Conservation (phyloP, 371 early-diverging fungal species). For the Syncephalastrum contaminatum region DNA sequence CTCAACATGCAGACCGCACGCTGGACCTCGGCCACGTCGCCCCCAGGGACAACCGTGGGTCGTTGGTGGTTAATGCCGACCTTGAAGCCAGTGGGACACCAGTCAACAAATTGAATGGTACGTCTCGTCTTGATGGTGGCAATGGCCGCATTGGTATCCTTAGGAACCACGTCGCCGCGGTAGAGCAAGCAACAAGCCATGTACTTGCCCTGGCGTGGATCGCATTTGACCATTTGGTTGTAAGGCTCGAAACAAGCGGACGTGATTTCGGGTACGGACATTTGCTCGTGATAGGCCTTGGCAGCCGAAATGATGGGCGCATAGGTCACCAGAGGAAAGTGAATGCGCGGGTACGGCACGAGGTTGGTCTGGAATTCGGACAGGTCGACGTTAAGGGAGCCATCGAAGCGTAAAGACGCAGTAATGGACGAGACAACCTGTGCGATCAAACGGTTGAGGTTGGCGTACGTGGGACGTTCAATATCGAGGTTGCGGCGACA, state of each 20-base stretch:
- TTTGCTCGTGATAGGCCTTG: constrained; percentile 89
- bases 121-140: constrained; percentile 86
- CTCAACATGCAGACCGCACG: constrained; percentile 92
- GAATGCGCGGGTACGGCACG: constrained; percentile 94
- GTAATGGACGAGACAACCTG: constrained; percentile 99
- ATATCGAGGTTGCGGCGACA: constrained; percentile 97
- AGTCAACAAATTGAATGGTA: constrained; percentile 93
- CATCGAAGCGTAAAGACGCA: constrained; percentile 98
- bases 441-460: constrained; percentile 97
- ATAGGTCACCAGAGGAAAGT: constrained; percentile 93
- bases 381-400: constrained; percentile 93
- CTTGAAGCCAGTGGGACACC: constrained; percentile 88
- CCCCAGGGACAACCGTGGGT: constrained; percentile 84
- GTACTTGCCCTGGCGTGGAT: constrained; percentile 91
- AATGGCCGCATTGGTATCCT: constrained; percentile 87
- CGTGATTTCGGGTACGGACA: constrained; percentile 87
- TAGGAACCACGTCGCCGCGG: constrained; percentile 87
- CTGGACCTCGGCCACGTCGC: constrained; percentile 82
- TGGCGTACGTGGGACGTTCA: constrained; percentile 93
- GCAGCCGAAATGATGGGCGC: constrained; percentile 88
- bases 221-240: constrained; percentile 96
- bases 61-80: constrained; percentile 90
- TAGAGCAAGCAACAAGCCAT: constrained; percentile 93
- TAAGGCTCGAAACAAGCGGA: constrained; percentile 89
- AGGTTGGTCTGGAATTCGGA: constrained; percentile 96